These are phyloP conservation scores for Orbilia brochopaga DNA, from an alignment of 2,329 filamentous ascomycete species.

Conservation along the genomic window DNA sequence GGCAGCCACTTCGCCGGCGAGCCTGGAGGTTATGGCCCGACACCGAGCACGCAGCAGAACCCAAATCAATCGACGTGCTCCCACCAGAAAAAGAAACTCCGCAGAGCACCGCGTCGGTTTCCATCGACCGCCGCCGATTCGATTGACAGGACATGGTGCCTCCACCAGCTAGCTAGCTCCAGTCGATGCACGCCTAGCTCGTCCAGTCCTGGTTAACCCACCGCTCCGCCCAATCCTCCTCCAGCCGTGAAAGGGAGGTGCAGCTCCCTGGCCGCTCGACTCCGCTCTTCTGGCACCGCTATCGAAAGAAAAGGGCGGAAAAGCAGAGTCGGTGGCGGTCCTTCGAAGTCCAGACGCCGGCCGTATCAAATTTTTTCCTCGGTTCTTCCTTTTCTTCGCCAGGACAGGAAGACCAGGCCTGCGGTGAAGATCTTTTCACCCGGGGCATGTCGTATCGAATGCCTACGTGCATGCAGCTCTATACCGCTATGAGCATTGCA, in stretches of 20 bases:
- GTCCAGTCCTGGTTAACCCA: neutral
- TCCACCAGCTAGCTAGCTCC: too few species aligned
- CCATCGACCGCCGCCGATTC: slow-evolving; percentile 2
- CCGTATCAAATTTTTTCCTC: slow-evolving; percentile 1
- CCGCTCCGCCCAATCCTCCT: neutral
- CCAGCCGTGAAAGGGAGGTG: neutral
- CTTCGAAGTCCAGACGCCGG: slow-evolving; percentile 7
- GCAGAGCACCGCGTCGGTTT: neutral
- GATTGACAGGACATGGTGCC: too few species aligned
- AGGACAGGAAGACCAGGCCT: neutral
- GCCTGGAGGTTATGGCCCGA: slow-evolving; percentile 23
- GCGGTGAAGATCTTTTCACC: too few species aligned
- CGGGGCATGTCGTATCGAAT: too few species aligned
- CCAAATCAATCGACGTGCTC: neutral
- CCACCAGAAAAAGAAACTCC: slow-evolving; percentile 24
- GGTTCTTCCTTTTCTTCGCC: neutral
- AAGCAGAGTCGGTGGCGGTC: neutral
- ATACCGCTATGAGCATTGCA: too few species aligned
- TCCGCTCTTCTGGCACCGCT: neutral
- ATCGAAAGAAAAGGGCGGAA: neutral
- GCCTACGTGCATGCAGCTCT: too few species aligned
- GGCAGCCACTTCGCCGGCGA: neutral
- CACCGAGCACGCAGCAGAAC: slow-evolving; percentile 30
- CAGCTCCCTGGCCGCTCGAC: neutral
- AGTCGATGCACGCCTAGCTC: too few species aligned